Evolutionary conservation across 2,329 filamentous ascomycete species (phyloP), one percentile per base, ranked within the genome.

Genomic region (Aureobasidium namibiae): DNA sequence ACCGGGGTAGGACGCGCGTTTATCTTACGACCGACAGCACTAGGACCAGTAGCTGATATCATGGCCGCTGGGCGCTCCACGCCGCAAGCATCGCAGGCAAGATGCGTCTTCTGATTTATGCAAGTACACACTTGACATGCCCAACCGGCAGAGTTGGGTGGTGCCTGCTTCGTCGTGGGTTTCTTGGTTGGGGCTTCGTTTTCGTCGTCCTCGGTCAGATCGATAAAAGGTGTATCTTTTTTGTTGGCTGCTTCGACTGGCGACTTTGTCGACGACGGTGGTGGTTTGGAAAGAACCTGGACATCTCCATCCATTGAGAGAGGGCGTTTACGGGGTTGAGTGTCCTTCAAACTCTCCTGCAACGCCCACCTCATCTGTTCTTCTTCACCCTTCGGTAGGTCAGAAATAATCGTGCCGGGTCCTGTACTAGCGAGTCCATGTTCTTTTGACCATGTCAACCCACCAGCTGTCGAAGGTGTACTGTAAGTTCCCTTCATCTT

Each of bases 51-150:
- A 1, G 56, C 11, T 41, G 31, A 41, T 34, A 31, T 18, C 38
- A 41, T 68, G 49, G 73, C 69, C 16, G 74, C 71, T 0, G 82
- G 78, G 56, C 82, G 75, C 65, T 86, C 82, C 2, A 78, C 71
- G 7, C 75, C 77, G 65, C 84, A 87, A 2, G 78, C 83, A 61
- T 83, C 83, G 68, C 84, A 87, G 45, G 78, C 77, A 11, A 85
- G 76, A 63, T 78, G 83, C 26, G 78, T 77, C n/a, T 80, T 66
- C 1, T 82, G 80, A 61, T 87, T 87, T 61, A 82, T 76, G 38
- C 85, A 78, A 0, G 84, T 87, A 70, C 84, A 87, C 61, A 80
- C 75, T 11, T 79, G 74, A 66, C 84, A 87, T 24, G 77, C 75
- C 84, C 84, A 87, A 14, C 13, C 24, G 13, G 10, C 45, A 23